Conservation (phyloP, 495 filamentous ascomycete species). For the Talaromyces borbonicus region DNA sequence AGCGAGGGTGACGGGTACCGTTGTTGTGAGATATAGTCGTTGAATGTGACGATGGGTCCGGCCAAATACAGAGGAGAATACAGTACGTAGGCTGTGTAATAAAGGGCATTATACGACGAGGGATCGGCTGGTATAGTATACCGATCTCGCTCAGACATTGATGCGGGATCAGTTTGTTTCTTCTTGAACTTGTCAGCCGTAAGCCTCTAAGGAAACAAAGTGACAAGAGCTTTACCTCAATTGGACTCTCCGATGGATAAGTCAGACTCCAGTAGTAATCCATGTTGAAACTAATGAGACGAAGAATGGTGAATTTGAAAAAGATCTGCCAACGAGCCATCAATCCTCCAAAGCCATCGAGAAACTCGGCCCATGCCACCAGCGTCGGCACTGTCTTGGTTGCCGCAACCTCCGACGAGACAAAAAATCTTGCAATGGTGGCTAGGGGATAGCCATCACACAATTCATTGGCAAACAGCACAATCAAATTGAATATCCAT, state of each 20-base stretch:
- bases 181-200: conserved; percentile 74
- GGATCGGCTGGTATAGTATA: conserved; percentile 61
- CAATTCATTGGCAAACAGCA: conserved; percentile 85
- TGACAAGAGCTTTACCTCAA: conserved; percentile 63
- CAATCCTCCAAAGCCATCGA: conserved; percentile 73
- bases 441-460: conserved; percentile 64
- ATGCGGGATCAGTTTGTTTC: conserved; percentile 85
- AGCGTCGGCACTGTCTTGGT: conserved; percentile 26
- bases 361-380: conserved; percentile 48
- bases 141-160: conserved; percentile 79
- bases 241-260: conserved; percentile 49
- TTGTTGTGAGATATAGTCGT: conserved; percentile 89
- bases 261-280: conserved; percentile 92
- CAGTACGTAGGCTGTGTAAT: conserved; percentile 78
- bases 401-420: conserved; percentile 18
- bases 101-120: conserved; percentile 63
- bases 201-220: conserved; percentile 1
- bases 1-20: conserved; percentile 62
- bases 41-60: conserved; percentile 93
- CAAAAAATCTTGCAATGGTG: conserved; percentile 46
- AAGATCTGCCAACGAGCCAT: conserved; percentile 85
- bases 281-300: conserved; percentile 92
- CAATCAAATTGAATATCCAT: conserved; percentile 86
- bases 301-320: conserved; percentile 93
- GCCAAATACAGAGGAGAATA: conserved; percentile 91